Base-by-base conservation (phyloP, 129 eudicot genomes). In the Artemisia annua region DNA sequence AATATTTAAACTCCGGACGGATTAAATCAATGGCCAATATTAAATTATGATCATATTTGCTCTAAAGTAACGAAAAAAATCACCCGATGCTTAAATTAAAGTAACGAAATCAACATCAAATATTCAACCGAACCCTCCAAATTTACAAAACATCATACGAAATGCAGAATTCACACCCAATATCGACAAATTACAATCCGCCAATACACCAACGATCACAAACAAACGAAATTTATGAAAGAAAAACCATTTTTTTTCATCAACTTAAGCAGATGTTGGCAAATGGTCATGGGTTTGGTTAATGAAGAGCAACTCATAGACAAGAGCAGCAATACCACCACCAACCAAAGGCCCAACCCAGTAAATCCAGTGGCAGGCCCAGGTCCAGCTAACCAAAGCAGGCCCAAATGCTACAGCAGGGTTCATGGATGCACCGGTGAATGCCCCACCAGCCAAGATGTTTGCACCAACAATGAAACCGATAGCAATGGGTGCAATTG, bases 361-460 rank as follows among this genome's bases (percentile, higher is more conserved):
- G 51, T 86, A 86, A 0, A 83, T 71, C 91, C 88, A 83, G 60
- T 86, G 86, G 76, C 76, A 71, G 56, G 68, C 73, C 86, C 91
- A 86, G 32, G 68, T 80, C 88, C 88, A 83, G 80, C 87, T 83
- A 18, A 83, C 87, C 72, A 86, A 65, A 55, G 91, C 85, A 2
- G 91, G 91, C 14, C 91, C 91, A 49, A 86, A 86, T 1, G 87
- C 50, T 7, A 83, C 87, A 0, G 86, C 88, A 0, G 91, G 91
- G 86, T 86, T 86, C 91, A 83, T 86, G 51, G 91, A 80, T 24
- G 85, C 91, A 24, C 91, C 91, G 35, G 82, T 80, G 64, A 86
- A 86, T 17, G 91, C 85, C 3, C 91, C 91, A 43, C 91, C 91
- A 17, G 83, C 91, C 66, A 86, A 71, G 62, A 86, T 83, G 15